Base-by-base conservation (phyloP, 345 rosid genomes). In the Isatis tinctoria region DNA sequence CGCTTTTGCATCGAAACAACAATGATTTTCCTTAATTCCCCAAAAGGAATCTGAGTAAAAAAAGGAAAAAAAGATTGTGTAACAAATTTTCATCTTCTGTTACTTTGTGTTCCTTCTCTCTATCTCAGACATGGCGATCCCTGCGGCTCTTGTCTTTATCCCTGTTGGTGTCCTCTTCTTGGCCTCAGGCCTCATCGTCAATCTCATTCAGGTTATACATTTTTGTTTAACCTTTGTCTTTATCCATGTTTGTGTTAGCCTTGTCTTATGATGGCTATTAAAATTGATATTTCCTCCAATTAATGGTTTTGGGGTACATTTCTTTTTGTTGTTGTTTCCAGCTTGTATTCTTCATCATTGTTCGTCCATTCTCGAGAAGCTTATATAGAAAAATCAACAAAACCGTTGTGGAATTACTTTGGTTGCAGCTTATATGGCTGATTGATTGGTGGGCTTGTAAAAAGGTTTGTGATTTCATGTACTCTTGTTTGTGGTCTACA, bases 401-500 rank as follows among this genome's bases (percentile, higher is more conserved):
- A 69, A 80, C 56, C 17, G 48, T 79, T 45, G 83, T 74, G 4
- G 90, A 86, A 44, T 35, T 88, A 17, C 70, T 86, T 32, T 86
- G 88, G 90, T 59, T 88, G 72, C 84, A 84, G 72, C 85, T 85
- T 61, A 74, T 86, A 47, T 86, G 92, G 90, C 70, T 87, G 5
- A 40, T 82, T 69, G 92, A 86, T 58, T 87, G 90, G 87, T 90
- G 92, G 88, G 92, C 88, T 62, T 76, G 78, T 41, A 30, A 81
- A 64, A 80, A 87, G 94, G 89, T 87, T 48, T 12, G 68, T 43
- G n/a, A 10, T 60, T 56, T 53, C 45, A 7, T 73, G 28, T 27
- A 16, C 60, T 59, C 44, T 61, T 71, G 59, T n/a, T n/a, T 60
- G 32, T 24, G 3, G 26, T 53, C 12, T 49, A 61, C 26, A 41